Conservation (phyloP, 139 green algal genomes). For the Tetratostichococcus sp. region DNA sequence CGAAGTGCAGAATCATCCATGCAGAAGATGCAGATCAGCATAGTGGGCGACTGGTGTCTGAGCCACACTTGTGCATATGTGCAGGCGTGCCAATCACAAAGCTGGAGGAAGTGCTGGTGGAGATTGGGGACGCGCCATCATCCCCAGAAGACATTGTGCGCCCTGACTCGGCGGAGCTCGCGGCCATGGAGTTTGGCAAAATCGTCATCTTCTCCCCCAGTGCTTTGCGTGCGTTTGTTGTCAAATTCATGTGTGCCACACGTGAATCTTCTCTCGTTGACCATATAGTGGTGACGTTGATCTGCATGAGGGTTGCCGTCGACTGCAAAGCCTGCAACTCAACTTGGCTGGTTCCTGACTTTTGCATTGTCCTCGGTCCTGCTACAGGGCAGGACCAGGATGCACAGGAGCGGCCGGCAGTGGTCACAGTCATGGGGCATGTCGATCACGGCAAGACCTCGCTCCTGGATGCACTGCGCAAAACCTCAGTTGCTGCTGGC, state of each 20-base stretch:
- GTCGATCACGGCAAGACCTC: constrained; percentile 96
- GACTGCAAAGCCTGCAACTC: not conserved
- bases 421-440: constrained; percentile 92
- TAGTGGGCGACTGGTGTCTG: too few species aligned
- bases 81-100: constrained; percentile 8
- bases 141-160: constrained; percentile 40
- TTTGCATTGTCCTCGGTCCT: too few species aligned
- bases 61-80: too few species aligned
- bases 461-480: constrained; percentile 83
- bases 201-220: constrained; percentile 27
- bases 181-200: constrained; percentile 56
- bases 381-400: constrained; percentile 23
- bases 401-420: constrained; percentile 53
- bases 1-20: too few species aligned
- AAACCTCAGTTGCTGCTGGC: constrained; percentile 71
- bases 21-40: too few species aligned
- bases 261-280: too few species aligned
- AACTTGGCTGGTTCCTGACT: not conserved
- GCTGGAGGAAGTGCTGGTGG: constrained; percentile 34
- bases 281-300: too few species aligned
- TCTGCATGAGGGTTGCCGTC: too few species aligned
- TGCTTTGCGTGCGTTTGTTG: not conserved
- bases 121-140: constrained; percentile 27
- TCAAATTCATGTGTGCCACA: too few species aligned
- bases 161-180: constrained; percentile 62